Percentiles rank a stretch among this genome's conserved stretches.
phyloP scores from a whole-genome alignment of 2,329 filamentous ascomycete species.

The Proliferodiscus dingleyae region DNA sequence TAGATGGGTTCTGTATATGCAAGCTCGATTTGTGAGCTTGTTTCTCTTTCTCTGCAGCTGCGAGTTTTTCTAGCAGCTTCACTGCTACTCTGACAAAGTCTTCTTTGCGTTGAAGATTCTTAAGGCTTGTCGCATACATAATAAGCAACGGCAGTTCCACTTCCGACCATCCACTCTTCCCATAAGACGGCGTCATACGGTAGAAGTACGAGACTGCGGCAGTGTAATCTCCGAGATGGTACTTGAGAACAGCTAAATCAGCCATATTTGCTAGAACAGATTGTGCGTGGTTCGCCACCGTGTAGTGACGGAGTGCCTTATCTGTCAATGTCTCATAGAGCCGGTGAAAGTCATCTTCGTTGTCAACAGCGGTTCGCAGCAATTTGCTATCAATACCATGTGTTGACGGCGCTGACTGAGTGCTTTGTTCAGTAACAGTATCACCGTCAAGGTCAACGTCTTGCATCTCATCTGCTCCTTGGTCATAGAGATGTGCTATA shows the following conservation, averaged over 20 bases:
- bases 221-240: slow-evolving; percentile 66
- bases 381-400: slow-evolving; percentile 51
- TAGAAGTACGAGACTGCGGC: slow-evolving; percentile 75
- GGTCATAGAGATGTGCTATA: slow-evolving; percentile 42
- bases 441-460: slow-evolving; percentile 48
- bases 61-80: slow-evolving; percentile 66
- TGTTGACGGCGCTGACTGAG: slow-evolving; percentile 20
- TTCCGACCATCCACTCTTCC: slow-evolving; percentile 69
- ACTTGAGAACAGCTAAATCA: slow-evolving; percentile 82
- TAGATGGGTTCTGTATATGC: slow-evolving; percentile 8
- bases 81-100: slow-evolving; percentile 75
- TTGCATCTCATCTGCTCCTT: slow-evolving; percentile 42
- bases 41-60: slow-evolving; percentile 47
- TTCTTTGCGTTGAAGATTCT: slow-evolving; percentile 67
- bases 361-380: slow-evolving; percentile 57
- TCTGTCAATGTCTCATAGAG: slow-evolving; percentile 77
- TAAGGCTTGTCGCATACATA: slow-evolving; percentile 80
- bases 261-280: slow-evolving; percentile 73
- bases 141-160: slow-evolving; percentile 80
- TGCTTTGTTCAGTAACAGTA: not conserved
- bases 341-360: slow-evolving; percentile 58
- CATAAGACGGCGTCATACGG: slow-evolving; percentile 73
- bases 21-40: slow-evolving; percentile 34
- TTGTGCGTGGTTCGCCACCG: slow-evolving; percentile 71
- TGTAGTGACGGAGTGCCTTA: slow-evolving; percentile 76